phyloP scores from a whole-genome alignment of 2,329 filamentous ascomycete species.

The Scedosporium boydii region DNA sequence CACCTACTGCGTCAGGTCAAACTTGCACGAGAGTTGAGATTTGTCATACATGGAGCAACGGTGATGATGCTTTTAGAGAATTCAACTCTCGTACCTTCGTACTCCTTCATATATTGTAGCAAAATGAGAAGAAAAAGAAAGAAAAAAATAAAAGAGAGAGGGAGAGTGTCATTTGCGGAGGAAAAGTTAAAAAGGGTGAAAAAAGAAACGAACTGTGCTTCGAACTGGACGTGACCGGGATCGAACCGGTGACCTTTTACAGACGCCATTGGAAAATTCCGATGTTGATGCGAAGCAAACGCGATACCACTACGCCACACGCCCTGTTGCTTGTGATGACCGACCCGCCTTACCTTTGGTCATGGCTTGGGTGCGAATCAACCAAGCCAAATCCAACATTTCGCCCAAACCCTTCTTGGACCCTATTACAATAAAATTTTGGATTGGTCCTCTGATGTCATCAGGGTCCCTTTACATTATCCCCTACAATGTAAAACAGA shows the following conservation, averaged over 20 bases:
- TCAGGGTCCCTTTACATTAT: too few relatives aligned
- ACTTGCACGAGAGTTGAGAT: not conserved
- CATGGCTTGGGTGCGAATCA: not conserved
- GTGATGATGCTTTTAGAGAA: too few relatives aligned
- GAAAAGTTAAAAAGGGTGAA: too few relatives aligned
- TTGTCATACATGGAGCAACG: too few relatives aligned
- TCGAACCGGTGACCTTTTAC: constrained; percentile 2
- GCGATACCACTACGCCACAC: constrained; percentile 2
- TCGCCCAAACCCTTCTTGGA: too few relatives aligned
- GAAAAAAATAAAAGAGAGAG: not conserved
- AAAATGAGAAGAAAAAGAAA: not conserved
- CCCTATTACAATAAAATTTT: too few relatives aligned
- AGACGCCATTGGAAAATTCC: not conserved
- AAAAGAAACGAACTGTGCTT: not conserved
- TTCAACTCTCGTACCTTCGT: too few relatives aligned
- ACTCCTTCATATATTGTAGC: too few relatives aligned
- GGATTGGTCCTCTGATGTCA: too few relatives aligned
- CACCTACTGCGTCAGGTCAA: not conserved
- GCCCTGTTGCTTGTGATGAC: not conserved
- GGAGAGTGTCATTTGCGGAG: too few relatives aligned
- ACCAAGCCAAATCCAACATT: too few relatives aligned
- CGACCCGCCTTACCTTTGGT: not conserved
- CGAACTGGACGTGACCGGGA: not conserved
- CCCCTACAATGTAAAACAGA: too few relatives aligned
- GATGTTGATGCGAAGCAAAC: constrained; percentile 1